A percentile compares a stretch with the other conserved stretches of the same genome.
phyloP scores from a whole-genome alignment of 306 rosid genomes.

The Mimosa pudica region DNA sequence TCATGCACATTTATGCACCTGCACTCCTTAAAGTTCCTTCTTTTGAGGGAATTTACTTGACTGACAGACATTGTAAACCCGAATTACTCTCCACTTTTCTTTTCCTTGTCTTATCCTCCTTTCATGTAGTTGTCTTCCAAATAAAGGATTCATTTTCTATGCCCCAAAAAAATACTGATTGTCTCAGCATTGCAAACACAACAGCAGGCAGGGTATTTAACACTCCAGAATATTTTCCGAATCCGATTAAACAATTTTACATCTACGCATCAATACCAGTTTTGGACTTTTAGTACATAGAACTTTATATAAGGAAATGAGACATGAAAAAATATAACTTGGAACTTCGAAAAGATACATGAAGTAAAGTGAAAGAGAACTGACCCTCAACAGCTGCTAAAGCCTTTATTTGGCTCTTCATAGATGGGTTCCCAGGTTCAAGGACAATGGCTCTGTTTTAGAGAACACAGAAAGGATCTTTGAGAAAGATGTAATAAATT shows the following conservation, averaged over 20 bases:
- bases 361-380: slow-evolving; percentile 34
- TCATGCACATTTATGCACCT: too few relatives aligned
- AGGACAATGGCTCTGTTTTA: slow-evolving; percentile 81
- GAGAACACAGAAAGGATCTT: slow-evolving; percentile 39
- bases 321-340: neutral
- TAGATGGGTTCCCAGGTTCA: slow-evolving; percentile 81
- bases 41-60: neutral
- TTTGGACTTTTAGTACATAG: neutral
- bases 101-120: neutral
- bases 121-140: neutral
- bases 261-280: neutral
- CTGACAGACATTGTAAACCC: neutral
- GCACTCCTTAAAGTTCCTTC: neutral
- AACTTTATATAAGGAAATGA: neutral
- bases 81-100: neutral
- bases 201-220: neutral
- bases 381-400: slow-evolving; percentile 77
- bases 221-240: neutral
- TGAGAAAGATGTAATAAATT: neutral
- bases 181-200: neutral
- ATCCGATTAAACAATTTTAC: neutral
- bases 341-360: neutral
- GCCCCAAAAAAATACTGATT: neutral
- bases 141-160: neutral
- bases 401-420: slow-evolving; percentile 69